phyloP scores from a whole-genome alignment of 148 eudicot genomes.

The Simmondsia chinensis region DNA sequence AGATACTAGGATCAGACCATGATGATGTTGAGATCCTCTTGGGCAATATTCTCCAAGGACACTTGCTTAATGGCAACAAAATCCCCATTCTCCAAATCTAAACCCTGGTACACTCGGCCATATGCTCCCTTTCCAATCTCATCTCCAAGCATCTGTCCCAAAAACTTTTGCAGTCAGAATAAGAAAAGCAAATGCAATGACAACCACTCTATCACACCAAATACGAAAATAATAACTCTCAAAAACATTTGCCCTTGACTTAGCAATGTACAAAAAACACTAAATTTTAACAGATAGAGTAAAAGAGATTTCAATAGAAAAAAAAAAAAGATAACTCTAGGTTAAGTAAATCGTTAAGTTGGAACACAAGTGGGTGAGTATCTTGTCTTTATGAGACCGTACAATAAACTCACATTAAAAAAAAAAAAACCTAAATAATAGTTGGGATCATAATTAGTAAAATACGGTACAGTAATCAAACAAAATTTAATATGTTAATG shows the following conservation, averaged over 20 bases:
- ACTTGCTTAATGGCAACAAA: slow-evolving; percentile 99
- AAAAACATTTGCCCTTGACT: too few species aligned
- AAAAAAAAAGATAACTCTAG: too few species aligned
- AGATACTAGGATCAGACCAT: slow-evolving; percentile 45
- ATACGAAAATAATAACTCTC: neutral
- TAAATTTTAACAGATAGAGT: neutral
- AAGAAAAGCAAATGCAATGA: neutral
- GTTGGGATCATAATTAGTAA: too few species aligned
- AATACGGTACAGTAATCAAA: too few species aligned
- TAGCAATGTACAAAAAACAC: neutral
- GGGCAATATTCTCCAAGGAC: slow-evolving; percentile 91
- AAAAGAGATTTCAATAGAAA: neutral
- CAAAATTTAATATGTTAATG: too few species aligned
- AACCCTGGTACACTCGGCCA: slow-evolving; percentile 97
- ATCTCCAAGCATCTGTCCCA: slow-evolving; percentile 84
- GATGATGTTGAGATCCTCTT: slow-evolving; percentile 91
- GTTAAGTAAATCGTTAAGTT: too few species aligned
- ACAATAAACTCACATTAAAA: too few species aligned
- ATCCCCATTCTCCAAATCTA: slow-evolving; percentile 99
- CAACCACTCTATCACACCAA: neutral
- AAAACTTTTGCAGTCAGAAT: neutral
- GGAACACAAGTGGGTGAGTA: too few species aligned
- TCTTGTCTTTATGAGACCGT: too few species aligned
- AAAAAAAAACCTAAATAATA: too few species aligned
- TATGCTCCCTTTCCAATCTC: slow-evolving; percentile 99